Evolutionary conservation across 192 early-diverging fungal species (phyloP).

Genomic region (Kappamyces sp.): DNA sequence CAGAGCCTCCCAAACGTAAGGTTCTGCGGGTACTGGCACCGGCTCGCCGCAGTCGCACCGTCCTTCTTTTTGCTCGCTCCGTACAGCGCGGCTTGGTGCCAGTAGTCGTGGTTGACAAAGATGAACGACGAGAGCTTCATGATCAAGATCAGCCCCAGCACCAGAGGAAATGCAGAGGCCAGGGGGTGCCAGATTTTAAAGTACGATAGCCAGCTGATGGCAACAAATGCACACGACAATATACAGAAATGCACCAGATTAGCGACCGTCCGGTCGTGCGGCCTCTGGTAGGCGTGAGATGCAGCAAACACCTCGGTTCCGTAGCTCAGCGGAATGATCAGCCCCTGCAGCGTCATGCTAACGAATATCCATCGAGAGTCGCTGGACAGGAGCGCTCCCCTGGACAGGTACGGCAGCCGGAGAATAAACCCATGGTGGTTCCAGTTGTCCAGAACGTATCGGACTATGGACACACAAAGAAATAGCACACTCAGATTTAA

Average conservation of each 20-base stretch:
- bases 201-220: conserved; percentile 24
- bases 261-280: conserved; percentile 4
- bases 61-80: not conserved
- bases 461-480: conserved; percentile 73
- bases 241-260: conserved; percentile 3
- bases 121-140: conserved; percentile 77
- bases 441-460: conserved; percentile 83
- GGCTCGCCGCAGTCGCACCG: not conserved
- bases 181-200: conserved; percentile 23
- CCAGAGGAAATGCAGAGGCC: conserved; percentile 15
- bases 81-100: conserved; percentile 24
- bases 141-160: conserved; percentile 59
- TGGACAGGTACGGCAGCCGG: conserved; percentile 53
- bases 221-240: conserved; percentile 5
- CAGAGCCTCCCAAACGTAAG: conserved; percentile 55
- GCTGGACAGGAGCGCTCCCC: conserved; percentile 11
- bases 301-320: conserved; percentile 51
- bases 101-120: conserved; percentile 71
- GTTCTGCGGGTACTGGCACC: conserved; percentile 59
- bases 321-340: conserved; percentile 52
- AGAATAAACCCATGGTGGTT: conserved; percentile 82
- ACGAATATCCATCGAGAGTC: conserved; percentile 17
- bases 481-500: conserved; percentile 73
- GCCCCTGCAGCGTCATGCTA: conserved; percentile 9
- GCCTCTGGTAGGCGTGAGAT: conserved; percentile 8